Conservation (phyloP, 805 yeast genomes). For the Monosporozyma solicola region DNA sequence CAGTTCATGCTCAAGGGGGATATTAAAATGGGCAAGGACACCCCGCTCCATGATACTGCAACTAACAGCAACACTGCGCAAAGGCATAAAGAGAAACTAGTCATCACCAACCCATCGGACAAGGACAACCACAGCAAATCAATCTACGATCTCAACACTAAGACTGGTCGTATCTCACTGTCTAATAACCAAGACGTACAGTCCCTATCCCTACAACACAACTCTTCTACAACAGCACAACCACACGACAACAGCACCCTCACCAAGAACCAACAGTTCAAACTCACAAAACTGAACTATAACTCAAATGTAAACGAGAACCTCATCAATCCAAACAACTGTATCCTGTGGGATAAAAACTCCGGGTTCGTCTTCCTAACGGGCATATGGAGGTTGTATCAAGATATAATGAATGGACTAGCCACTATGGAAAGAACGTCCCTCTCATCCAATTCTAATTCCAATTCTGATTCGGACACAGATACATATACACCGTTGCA, state of each 20-base stretch:
- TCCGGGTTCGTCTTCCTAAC: constrained; percentile 84
- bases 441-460: too few species aligned
- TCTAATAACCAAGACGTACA: constrained; percentile 2
- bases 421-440: constrained; percentile 6
- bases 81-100: not conserved
- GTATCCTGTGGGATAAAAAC: constrained; percentile 79
- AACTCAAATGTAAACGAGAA: constrained; percentile 8
- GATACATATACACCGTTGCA: not conserved
- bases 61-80: not conserved
- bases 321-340: constrained; percentile 38
- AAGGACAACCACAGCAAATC: not conserved
- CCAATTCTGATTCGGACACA: too few species aligned
- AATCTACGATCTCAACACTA: constrained; percentile 1
- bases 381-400: constrained; percentile 66
- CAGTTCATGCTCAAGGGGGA: too few species aligned
- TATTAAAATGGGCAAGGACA: too few species aligned
- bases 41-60: too few species aligned
- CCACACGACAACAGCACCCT: constrained; percentile 4
- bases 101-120: not conserved
- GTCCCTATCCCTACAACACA: constrained; percentile 2
- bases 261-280: constrained; percentile 28
- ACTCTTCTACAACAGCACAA: not conserved
- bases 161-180: constrained; percentile 2
- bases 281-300: constrained; percentile 20
- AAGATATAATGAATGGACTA: constrained; percentile 28